A percentile compares a stretch with the other conserved stretches of the same genome.
phyloP scores from a whole-genome alignment of 2,329 filamentous ascomycete species.

The Trichoderma aggressivum region DNA sequence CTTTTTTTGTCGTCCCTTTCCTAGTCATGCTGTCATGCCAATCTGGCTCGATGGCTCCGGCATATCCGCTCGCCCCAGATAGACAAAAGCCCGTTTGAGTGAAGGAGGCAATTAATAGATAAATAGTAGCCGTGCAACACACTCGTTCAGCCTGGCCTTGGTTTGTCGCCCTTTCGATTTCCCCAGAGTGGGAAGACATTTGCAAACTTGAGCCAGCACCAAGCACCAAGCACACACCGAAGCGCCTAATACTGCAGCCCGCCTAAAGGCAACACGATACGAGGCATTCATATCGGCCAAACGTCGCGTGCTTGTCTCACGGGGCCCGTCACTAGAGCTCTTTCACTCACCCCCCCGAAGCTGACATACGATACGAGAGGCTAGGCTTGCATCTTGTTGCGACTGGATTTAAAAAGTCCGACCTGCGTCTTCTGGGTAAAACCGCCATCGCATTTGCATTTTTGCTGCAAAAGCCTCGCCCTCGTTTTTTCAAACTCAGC shows the following conservation, averaged over 20 bases:
- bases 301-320: constrained; percentile 16
- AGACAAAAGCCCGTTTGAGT: not conserved
- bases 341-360: not conserved
- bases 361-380: not conserved
- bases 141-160: not conserved
- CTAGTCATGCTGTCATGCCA: constrained; percentile 20
- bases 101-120: constrained; percentile 12
- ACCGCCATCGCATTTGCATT: not conserved
- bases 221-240: not conserved
- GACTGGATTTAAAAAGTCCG: not conserved
- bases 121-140: constrained; percentile 5
- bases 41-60: constrained; percentile 15
- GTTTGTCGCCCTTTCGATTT: not conserved
- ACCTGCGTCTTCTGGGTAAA: not conserved
- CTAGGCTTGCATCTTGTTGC: not conserved
- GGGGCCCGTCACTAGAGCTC: not conserved
- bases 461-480: not conserved
- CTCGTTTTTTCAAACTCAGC: not conserved
- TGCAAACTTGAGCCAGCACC: not conserved
- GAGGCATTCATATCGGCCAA: not conserved
- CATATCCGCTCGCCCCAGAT: constrained; percentile 13
- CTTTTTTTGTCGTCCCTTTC: constrained; percentile 10
- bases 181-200: not conserved
- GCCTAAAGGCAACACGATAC: constrained; percentile 6
- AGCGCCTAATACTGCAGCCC: not conserved